phyloP scores from a whole-genome alignment of 805 yeast species.

The Wickerhamiella azyma region DNA sequence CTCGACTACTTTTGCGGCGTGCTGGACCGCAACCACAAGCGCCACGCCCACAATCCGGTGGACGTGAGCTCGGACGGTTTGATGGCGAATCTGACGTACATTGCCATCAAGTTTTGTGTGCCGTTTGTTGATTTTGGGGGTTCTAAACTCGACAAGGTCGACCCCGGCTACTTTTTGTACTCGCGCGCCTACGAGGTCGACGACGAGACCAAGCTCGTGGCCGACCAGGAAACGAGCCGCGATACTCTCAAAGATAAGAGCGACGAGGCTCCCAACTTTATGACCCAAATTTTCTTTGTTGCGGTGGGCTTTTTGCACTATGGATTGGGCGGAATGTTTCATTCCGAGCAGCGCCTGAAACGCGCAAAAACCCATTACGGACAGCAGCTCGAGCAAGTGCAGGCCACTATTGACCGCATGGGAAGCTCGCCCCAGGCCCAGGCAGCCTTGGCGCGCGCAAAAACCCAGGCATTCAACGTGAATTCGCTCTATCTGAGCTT shows the following conservation, averaged over 20 bases:
- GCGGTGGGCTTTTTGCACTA: conserved; percentile 70
- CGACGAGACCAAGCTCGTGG: conserved; percentile 73
- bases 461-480: conserved; percentile 28
- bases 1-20: conserved; percentile 58
- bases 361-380: conserved; percentile 29
- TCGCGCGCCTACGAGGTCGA: conserved; percentile 43
- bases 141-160: conserved; percentile 63
- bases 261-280: conserved; percentile 48
- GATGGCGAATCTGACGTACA: conserved; percentile 59
- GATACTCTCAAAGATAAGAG: conserved; percentile 36
- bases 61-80: conserved; percentile 66
- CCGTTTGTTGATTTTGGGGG: conserved; percentile 67
- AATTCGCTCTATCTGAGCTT: conserved; percentile 42
- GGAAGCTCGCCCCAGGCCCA: conserved; percentile 14
- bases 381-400: conserved; percentile 7
- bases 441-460: conserved; percentile 30
- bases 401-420: conserved; percentile 18
- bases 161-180: conserved; percentile 50
- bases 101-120: conserved; percentile 57
- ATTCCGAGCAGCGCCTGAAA: conserved; percentile 41
- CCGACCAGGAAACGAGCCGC: conserved; percentile 58
- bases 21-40: conserved; percentile 70
- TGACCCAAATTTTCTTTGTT: conserved; percentile 79
- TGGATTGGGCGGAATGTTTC: conserved; percentile 71
- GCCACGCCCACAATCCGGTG: conserved; percentile 55